A percentile compares a stretch with the other conserved stretches of the same genome.
Conservation (phyloP, 805 yeast species). For the Ogataea salicorniae region DNA sequence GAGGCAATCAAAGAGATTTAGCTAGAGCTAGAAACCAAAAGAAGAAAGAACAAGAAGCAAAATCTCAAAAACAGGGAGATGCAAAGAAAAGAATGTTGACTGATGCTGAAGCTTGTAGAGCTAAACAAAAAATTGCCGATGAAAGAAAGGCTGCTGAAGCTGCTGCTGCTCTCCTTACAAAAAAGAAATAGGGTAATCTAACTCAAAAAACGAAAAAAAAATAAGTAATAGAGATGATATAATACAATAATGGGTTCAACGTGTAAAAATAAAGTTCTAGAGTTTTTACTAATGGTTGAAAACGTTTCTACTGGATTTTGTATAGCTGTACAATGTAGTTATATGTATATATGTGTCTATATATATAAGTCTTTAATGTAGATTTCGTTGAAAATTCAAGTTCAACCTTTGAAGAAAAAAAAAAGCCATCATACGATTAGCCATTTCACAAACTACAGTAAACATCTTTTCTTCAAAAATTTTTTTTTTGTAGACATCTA, state of each 20-base stretch:
- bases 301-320: no score
- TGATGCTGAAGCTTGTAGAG: constrained; percentile 87
- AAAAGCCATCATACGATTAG: no score
- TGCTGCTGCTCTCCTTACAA: constrained; percentile 5
- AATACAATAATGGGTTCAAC: not conserved
- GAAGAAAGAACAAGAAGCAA: constrained; percentile 63
- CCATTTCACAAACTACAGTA: no score
- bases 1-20: constrained; percentile 95
- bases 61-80: constrained; percentile 70
- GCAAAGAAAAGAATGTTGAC: constrained; percentile 79
- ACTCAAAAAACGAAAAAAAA: not conserved
- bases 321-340: no score
- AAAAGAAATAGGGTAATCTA: constrained; percentile 6
- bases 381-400: no score
- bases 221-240: not conserved
- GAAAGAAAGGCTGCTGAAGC: constrained; percentile 31
- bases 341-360: no score
- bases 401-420: no score
- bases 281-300: no score
- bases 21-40: constrained; percentile 86
- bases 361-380: no score
- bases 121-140: constrained; percentile 79
- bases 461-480: no score
- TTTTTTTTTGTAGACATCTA: no score
- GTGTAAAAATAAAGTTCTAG: not conserved